phyloP scores from a whole-genome alignment of 495 filamentous ascomycete genomes.

The Penicillium turbatum region DNA sequence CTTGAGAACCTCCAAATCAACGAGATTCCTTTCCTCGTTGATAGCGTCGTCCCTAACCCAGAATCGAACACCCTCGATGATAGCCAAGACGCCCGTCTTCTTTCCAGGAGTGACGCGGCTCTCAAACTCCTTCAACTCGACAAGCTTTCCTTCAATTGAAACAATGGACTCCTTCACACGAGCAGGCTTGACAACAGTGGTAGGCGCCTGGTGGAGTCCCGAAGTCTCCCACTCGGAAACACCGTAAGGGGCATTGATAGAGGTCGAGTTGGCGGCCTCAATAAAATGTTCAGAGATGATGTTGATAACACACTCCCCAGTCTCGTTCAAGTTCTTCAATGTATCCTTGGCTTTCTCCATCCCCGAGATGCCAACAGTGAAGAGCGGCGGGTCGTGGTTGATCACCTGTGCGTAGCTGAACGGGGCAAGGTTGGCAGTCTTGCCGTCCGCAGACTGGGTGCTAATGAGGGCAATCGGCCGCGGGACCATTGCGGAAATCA shows the following conservation, averaged over 20 bases:
- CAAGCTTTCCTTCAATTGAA: slow-evolving; percentile 72
- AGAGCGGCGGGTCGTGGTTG: slow-evolving; percentile 85
- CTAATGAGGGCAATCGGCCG: slow-evolving; percentile 67
- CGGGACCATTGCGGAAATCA: slow-evolving; percentile 83
- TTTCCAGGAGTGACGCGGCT: slow-evolving; percentile 62
- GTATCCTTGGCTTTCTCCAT: slow-evolving; percentile 68
- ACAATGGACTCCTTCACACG: slow-evolving; percentile 80
- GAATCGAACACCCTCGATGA: slow-evolving; percentile 83
- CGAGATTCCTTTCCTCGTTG: slow-evolving; percentile 64
- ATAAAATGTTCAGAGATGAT: slow-evolving; percentile 80
- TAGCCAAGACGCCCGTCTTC: slow-evolving; percentile 66
- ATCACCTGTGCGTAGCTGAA: slow-evolving; percentile 83
- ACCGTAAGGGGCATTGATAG: slow-evolving; percentile 74
- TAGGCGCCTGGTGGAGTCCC: slow-evolving; percentile 70
- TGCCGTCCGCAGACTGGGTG: slow-evolving; percentile 56
- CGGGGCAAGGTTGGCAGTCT: slow-evolving; percentile 72
- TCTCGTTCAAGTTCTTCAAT: slow-evolving; percentile 65
- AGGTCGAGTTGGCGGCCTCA: slow-evolving; percentile 80
- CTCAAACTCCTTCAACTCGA: slow-evolving; percentile 71
- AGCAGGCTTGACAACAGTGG: slow-evolving; percentile 60
- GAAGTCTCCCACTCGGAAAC: slow-evolving; percentile 75
- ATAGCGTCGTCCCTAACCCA: slow-evolving; percentile 89
- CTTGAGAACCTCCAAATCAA: slow-evolving; percentile 66
- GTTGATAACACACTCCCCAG: slow-evolving; percentile 74
- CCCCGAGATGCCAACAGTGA: slow-evolving; percentile 67